Evolutionary conservation across 2,329 filamentous ascomycete species (phyloP), one percentile per base, ranked within the genome.

Genomic region (Trichoderma asperellum): DNA sequence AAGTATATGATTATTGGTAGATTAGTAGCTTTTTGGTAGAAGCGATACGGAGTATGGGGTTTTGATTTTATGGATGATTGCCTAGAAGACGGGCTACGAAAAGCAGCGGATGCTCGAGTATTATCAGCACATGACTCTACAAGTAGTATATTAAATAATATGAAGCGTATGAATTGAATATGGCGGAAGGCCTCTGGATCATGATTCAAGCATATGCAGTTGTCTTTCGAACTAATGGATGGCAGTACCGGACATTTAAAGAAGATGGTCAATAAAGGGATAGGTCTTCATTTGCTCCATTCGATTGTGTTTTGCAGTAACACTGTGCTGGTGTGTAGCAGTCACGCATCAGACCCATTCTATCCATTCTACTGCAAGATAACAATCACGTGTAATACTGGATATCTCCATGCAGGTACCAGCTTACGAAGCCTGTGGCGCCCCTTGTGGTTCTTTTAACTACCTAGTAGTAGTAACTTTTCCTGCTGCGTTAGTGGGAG

Each of bases 351-450:
- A 35, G 7, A 11, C 16, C 35, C 10, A 37, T 37, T 14, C 32
- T 32, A 32, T 5, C 5, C 7, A 32, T 32, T 8, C 32, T 32
- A 8, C 32, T 32, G 32, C 52, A 32, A 34, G 32, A 35, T 32
- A 18, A 7, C 32, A 27, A 52, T 52, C n/a, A 49, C 43, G 59
- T 52, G 59, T n/a, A 62, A 24, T 34, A 62, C 47, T 49, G 21
- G 47, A 34, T 4, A 34, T 21, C 47, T 55, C 32, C 47, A 64
- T 64, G 61, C 61, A 64, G 61, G 61, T 64, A 64, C 49, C 47
- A 37, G 61, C 61, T 65, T 32, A 57, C 62, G 53, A 43, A 47
- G 53, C 52, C 62, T 65, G 62, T 65, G 62, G 62, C n/a, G 34
- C 61, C 62, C 43, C n/a, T 49, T 21, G 40, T 37, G 62, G 53